These are phyloP conservation scores for Amphichorda felina DNA, from an alignment of 2,329 filamentous ascomycete genomes.

Conservation along the genomic window DNA sequence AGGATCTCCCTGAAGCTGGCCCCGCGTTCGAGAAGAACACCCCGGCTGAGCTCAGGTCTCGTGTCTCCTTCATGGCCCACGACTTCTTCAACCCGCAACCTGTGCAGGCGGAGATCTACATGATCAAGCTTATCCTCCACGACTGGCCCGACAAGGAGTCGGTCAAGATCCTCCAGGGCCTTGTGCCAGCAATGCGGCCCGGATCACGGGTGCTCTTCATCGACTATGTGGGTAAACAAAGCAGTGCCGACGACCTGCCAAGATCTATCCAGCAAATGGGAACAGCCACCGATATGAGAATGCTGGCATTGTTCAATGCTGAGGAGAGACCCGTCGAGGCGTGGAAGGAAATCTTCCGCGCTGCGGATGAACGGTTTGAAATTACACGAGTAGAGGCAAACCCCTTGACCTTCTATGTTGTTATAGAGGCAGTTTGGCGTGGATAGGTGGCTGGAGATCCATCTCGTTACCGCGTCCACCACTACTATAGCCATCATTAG, in stretches of 20 bases:
- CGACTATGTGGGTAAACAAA: conserved; percentile 24
- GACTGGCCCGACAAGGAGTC: conserved; percentile 38
- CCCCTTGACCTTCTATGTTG: conserved; percentile 21
- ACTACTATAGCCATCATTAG: too few species aligned
- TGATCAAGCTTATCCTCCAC: conserved; percentile 42
- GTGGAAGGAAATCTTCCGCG: conserved; percentile 30
- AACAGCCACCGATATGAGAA: conserved; percentile 31
- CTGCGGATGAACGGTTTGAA: conserved; percentile 32
- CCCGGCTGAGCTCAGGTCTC: conserved; percentile 16
- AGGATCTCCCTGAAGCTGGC: conserved; percentile 28
- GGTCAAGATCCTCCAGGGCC: conserved; percentile 23
- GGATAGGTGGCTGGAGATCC: conserved; percentile 7
- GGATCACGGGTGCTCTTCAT: conserved; percentile 25
- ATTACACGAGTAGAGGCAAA: conserved; percentile 21
- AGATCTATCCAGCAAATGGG: conserved; percentile 24
- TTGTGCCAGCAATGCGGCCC: conserved; percentile 30
- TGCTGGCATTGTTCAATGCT: conserved; percentile 37
- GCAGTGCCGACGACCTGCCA: conserved; percentile 13
- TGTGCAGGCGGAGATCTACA: conserved; percentile 32
- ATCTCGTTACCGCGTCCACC: too few species aligned
- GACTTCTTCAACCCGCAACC: conserved; percentile 26
- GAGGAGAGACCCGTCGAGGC: conserved; percentile 32
- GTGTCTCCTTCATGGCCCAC: conserved; percentile 23
- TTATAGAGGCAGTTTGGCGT: conserved; percentile 24
- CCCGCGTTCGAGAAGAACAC: conserved; percentile 21